Evolutionary conservation across 768 basidiomycete species (phyloP), one percentile per base, ranked within the genome.

Genomic region (Agaricus subrufescens): DNA sequence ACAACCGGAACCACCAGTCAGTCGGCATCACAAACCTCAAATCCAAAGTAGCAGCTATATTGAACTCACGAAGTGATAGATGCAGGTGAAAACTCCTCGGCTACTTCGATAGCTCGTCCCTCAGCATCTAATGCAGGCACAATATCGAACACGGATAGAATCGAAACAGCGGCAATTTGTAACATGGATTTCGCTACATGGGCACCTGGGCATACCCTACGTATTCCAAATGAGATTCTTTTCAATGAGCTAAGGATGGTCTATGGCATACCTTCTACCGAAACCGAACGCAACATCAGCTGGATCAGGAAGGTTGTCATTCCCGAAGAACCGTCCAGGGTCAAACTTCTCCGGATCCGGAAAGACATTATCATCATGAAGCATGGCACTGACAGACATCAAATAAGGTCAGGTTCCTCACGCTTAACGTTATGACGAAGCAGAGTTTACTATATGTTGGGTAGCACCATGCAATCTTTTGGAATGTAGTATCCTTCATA

Each of bases 301-400:
- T 29, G 46, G 46, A 31, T 47, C 29, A 4, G 26, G 46, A 6
- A 30, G 2, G 0, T 30, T n/a, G 12, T 47, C 46, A 42, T 42
- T 19, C 40, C 19, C 9, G 11, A 46, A 23, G 62, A 72, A 71
- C 3, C 81, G 73, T 37, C 74, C 71, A 0, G 82, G 82, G 23
- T 74, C 69, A 64, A 84, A 83, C 1, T 43, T 59, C 38, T 75
- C 70, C 0, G 82, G 81, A 34, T 78, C 71, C 0, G 80, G 78
- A 58, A 80, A 83, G 2, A 65, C 66, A 7, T 71, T 63, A 1
- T 73, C 73, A 63, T 85, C 77, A 45, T 78, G 77, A 0, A 80
- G 67, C 66, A 85, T 77, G 14, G 65, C 68, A 82, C 84, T 83
- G 53, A 46, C 45, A 8, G 43, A 34, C 2, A 15, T 27, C 34